A percentile compares a stretch with the other conserved stretches of the same genome.
phyloP scores from a whole-genome alignment of 2,329 filamentous ascomycete species.

The Gaeumannomyces tritici region DNA sequence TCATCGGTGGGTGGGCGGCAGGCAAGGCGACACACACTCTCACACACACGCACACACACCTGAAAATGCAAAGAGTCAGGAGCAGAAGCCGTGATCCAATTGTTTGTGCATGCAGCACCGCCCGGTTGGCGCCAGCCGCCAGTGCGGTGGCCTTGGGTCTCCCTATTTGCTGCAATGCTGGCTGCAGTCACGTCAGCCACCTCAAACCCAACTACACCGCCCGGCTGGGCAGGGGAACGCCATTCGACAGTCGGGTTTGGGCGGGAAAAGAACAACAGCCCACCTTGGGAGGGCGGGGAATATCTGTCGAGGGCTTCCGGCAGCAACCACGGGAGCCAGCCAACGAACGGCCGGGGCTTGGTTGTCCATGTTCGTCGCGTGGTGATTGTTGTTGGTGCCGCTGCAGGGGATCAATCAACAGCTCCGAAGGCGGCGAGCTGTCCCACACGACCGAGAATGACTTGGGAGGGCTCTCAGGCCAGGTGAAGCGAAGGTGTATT shows the following conservation, averaged over 20 bases:
- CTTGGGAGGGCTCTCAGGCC: background rate
- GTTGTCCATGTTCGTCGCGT: too few relatives aligned
- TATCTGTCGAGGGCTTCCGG: background rate
- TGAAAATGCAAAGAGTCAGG: background rate
- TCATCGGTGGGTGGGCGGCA: background rate
- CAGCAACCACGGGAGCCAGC: background rate
- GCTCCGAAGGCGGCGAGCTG: background rate
- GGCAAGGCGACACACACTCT: background rate
- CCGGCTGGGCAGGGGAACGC: background rate
- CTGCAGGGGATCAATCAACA: background rate
- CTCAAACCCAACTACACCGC: background rate
- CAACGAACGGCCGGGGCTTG: too few relatives aligned
- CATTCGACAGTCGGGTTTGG: background rate
- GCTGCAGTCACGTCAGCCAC: slow-evolving; percentile 5
- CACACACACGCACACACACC: background rate
- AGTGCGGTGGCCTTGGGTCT: background rate
- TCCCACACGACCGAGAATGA: background rate
- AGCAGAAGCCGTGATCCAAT: background rate
- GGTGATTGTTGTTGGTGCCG: background rate
- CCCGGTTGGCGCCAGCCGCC: background rate
- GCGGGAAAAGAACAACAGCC: background rate
- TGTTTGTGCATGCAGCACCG: background rate
- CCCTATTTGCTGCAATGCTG: slow-evolving; percentile 8
- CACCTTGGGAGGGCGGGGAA: background rate
- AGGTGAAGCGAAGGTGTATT: background rate